phyloP scores from a whole-genome alignment of 345 rosid species.

The Eucalyptus sp. region DNA sequence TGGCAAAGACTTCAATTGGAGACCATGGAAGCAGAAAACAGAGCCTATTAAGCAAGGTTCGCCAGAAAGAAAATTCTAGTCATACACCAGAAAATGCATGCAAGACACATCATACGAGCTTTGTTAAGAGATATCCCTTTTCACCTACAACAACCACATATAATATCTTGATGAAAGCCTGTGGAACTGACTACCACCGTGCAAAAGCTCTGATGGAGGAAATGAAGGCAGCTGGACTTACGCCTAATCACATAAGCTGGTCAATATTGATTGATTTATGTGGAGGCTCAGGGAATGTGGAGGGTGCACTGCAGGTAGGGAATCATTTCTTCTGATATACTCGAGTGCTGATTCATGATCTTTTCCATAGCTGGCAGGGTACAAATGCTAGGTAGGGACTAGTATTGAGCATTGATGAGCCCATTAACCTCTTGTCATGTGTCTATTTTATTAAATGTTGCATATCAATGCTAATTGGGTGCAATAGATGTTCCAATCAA shows the following conservation, averaged over 20 bases:
- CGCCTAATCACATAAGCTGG: conserved; percentile 79
- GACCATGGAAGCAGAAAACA: background rate
- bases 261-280: conserved; percentile 69
- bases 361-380: background rate
- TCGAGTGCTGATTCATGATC: background rate
- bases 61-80: background rate
- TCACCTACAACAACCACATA: conserved; percentile 64
- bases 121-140: conserved; percentile 36
- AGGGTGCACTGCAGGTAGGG: conserved; percentile 74
- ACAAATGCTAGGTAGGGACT: background rate
- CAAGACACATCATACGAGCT: conserved; percentile 20
- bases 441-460: background rate
- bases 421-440: background rate
- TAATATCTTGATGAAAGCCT: conserved; percentile 77
- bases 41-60: background rate
- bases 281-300: conserved; percentile 62
- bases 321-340: background rate
- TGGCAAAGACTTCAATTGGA: conserved; percentile 10
- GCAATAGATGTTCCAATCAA: background rate
- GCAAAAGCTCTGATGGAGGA: conserved; percentile 74
- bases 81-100: conserved; percentile 4
- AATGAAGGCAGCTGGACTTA: conserved; percentile 66
- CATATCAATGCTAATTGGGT: background rate
- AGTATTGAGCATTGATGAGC: background rate
- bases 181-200: conserved; percentile 58